These are phyloP conservation scores for Xylaria scruposa DNA, from an alignment of 495 filamentous ascomycete species.

Conservation along the genomic window DNA sequence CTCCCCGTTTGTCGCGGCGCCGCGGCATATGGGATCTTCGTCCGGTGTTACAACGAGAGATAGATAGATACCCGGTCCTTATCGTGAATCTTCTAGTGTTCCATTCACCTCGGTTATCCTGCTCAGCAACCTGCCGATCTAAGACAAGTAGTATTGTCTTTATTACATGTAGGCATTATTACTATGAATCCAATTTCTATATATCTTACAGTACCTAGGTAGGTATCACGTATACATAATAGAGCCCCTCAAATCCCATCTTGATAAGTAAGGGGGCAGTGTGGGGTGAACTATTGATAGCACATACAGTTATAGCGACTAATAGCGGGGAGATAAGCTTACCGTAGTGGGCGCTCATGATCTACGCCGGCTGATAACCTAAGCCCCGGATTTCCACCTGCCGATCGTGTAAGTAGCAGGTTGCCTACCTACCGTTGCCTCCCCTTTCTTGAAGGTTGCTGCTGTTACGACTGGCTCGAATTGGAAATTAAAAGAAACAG, in stretches of 20 bases:
- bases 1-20: not conserved
- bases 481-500: not conserved
- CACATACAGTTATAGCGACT: not conserved
- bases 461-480: not conserved
- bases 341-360: not conserved
- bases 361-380: not conserved
- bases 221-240: no score
- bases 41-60: not conserved
- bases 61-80: not conserved
- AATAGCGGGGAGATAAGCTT: conserved; percentile 5
- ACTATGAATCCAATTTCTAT: not conserved
- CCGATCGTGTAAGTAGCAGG: not conserved
- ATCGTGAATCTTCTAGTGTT: not conserved
- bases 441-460: not conserved
- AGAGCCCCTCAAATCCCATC: not conserved
- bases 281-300: conserved; percentile 4
- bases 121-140: not conserved
- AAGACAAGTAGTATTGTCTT: not conserved
- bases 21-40: not conserved
- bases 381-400: not conserved
- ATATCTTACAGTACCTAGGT: not conserved
- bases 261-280: not conserved
- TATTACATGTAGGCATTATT: not conserved
- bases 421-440: no score
- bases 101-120: not conserved